Percentiles rank a stretch among this genome's conserved stretches.
Conservation (phyloP, 768 basidiomycete species). For the Russula lepida region DNA sequence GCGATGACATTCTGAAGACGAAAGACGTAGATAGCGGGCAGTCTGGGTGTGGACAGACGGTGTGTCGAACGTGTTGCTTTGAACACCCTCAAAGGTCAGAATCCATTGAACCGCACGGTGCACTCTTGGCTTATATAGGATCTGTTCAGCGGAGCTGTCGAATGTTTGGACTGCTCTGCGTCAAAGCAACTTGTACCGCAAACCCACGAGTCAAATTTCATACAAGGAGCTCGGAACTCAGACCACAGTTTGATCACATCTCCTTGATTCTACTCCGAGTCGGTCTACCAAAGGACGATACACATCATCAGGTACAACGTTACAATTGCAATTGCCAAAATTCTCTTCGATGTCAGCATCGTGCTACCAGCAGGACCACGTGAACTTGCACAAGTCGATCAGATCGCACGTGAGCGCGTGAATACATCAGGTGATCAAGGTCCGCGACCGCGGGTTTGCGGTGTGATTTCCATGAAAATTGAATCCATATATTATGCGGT, state of each 20-base stretch:
- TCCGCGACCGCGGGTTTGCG: too few species aligned
- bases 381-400: too few species aligned
- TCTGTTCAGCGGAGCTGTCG: background rate
- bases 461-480: too few species aligned
- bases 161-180: conserved; percentile 16
- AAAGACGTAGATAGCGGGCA: background rate
- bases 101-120: background rate
- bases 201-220: background rate
- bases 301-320: background rate
- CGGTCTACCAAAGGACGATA: background rate
- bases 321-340: background rate
- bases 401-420: too few species aligned
- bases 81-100: conserved; percentile 37
- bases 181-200: background rate
- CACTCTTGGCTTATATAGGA: background rate
- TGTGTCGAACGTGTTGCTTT: conserved; percentile 40
- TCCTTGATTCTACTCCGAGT: background rate
- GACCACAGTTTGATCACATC: background rate
- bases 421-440: too few species aligned
- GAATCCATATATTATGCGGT: too few species aligned
- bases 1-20: background rate
- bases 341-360: background rate
- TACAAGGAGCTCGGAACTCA: background rate
- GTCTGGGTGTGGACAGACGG: conserved; percentile 34
- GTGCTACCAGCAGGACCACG: too few species aligned